phyloP scores from a whole-genome alignment of 2,329 filamentous ascomycete species.

The Ceratocystis harringtonii region DNA sequence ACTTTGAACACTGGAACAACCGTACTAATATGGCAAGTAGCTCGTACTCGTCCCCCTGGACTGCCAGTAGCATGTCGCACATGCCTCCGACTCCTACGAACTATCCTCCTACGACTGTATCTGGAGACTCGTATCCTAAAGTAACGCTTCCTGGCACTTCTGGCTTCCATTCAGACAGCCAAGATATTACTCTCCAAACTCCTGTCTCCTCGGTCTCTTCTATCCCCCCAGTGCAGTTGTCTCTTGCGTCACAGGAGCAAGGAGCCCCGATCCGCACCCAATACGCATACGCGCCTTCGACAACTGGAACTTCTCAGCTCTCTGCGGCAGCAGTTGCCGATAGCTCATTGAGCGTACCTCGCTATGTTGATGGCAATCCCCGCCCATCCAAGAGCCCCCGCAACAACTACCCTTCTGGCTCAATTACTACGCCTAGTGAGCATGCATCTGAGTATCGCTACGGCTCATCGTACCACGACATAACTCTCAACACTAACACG shows the following conservation, averaged over 20 bases:
- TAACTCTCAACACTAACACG: conserved; percentile 22
- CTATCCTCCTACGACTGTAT: conserved; percentile 38
- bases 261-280: conserved; percentile 36
- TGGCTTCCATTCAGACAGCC: conserved; percentile 35
- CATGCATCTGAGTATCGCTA: conserved; percentile 42
- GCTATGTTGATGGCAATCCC: conserved; percentile 41
- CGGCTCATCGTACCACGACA: conserved; percentile 30
- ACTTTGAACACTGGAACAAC: conserved; percentile 21
- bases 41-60: conserved; percentile 42
- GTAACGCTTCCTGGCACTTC: conserved; percentile 35
- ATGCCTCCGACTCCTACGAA: conserved; percentile 33
- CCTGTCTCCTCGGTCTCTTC: conserved; percentile 19
- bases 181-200: conserved; percentile 37
- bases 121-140: conserved; percentile 38
- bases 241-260: conserved; percentile 32
- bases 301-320: conserved; percentile 36
- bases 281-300: conserved; percentile 39
- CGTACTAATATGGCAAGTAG: conserved; percentile 24
- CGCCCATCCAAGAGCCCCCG: conserved; percentile 43
- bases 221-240: conserved; percentile 35
- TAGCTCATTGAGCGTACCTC: conserved; percentile 36
- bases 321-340: conserved; percentile 31
- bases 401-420: conserved; percentile 37
- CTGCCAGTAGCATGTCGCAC: conserved; percentile 32
- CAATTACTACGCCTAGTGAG: conserved; percentile 35